A percentile compares a stretch with the other conserved stretches of the same genome.
These are phyloP conservation scores for Juglanconis sp. DNA, from an alignment of 2,329 filamentous ascomycete species.

Conservation along the genomic window DNA sequence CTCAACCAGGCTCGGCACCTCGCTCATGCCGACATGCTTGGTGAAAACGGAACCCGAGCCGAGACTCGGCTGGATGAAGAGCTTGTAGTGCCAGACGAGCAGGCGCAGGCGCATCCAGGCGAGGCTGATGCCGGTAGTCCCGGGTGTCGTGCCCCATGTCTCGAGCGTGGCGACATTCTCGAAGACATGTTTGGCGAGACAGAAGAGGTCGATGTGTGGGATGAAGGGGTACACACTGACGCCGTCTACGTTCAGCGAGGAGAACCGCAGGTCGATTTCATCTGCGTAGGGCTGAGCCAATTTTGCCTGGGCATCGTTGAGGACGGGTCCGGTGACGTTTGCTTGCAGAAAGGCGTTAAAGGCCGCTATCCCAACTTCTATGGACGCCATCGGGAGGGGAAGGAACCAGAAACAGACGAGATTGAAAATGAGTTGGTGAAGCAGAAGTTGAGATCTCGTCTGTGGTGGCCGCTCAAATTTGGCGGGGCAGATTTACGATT, in stretches of 20 bases:
- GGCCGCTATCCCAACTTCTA: conserved; percentile 60
- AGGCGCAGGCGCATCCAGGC: conserved; percentile 68
- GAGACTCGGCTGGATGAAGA: conserved; percentile 55
- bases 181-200: conserved; percentile 60
- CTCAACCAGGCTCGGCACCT: conserved; percentile 54
- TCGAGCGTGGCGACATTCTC: conserved; percentile 20
- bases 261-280: conserved; percentile 57
- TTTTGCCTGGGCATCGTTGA: conserved; percentile 36
- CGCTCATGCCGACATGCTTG: conserved; percentile 56
- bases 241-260: conserved; percentile 73
- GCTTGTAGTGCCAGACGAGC: conserved; percentile 66
- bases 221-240: conserved; percentile 82
- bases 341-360: conserved; percentile 79
- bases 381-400: conserved; percentile 9
- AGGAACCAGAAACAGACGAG: background rate
- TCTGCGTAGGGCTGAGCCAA: conserved; percentile 10
- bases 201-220: conserved; percentile 79
- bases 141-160: conserved; percentile 32
- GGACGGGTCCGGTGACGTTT: conserved; percentile 82
- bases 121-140: conserved; percentile 29
- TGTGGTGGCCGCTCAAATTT: background rate
- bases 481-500: background rate
- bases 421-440: background rate
- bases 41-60: conserved; percentile 53
- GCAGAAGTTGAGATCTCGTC: background rate